Base-by-base conservation (phyloP, 805 yeast genomes). In the Kodamaea kakaduensis region DNA sequence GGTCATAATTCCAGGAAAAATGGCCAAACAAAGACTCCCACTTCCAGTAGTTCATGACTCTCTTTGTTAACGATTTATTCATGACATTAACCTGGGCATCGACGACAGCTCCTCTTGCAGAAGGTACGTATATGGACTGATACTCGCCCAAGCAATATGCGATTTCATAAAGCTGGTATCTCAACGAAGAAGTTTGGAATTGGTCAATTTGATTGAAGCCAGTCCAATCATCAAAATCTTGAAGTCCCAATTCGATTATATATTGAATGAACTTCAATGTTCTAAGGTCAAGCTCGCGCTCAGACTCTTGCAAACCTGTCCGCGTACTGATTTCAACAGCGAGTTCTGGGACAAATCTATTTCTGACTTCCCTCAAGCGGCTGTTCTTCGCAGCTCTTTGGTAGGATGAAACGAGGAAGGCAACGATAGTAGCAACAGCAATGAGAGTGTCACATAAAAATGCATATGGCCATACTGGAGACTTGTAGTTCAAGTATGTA, bases 141-240 rank as follows among this genome's bases (percentile, higher is more conserved):
- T 37, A 37, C 17, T 31, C 25, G 5, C 36, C 36, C 23, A 37
- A 37, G 18, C 24, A 15, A 29, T 37, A 37, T 10, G 32, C 40
- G 22, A 37, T 37, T 22, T 37, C 40, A 26, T 37, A 37, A 13
- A 37, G 36, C 27, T 37, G 40, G 22, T 37, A 37, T 27, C 40
- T 25, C 27, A 37, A 37, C 6, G 40, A 37, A 7, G 40, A 21
- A 17, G 32, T 29, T 17, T 29, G 32, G 32, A 29, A 29, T 18
- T 29, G 32, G 22, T 29, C 32, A 37, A 37, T 19, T 16, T 20
- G 19, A 21, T 32, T 27, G 33, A 37, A 37, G 12, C 32, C 32
- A 15, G 36, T 31, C 40, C 40, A 37, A 24, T 37, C 40, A 16
- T 37, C 40, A 25, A 37, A 25, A 25, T 32, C 40, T 32, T 37